Conservation (phyloP, 2,329 filamentous ascomycete genomes). For the Tolypocladium ovalisporum region DNA sequence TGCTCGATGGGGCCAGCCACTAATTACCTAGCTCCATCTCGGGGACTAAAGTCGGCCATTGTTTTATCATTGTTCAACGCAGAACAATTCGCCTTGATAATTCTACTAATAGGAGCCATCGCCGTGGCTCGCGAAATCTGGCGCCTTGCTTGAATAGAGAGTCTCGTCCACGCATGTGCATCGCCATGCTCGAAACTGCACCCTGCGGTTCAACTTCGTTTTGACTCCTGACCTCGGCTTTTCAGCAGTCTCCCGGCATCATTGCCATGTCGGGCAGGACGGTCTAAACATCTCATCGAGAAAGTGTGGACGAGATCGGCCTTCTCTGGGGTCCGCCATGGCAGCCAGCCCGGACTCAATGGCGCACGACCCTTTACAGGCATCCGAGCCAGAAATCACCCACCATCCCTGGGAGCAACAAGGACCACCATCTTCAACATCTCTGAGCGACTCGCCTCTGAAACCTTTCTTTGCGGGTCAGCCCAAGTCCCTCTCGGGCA, state of each 20-base stretch:
- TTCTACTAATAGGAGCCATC: neutral
- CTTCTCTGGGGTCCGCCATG: neutral
- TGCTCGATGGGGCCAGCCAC: neutral
- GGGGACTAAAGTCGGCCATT: neutral
- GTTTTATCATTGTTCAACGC: conserved; percentile 15
- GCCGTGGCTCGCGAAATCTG: neutral
- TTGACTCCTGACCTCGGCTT: neutral
- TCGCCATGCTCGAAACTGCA: neutral
- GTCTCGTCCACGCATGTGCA: neutral
- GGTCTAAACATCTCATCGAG: neutral
- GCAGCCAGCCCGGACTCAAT: conserved; percentile 1
- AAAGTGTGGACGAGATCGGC: neutral
- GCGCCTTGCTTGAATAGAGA: neutral
- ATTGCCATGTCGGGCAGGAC: neutral
- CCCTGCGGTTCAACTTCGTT: neutral
- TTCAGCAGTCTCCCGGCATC: neutral
- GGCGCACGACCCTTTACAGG: neutral
- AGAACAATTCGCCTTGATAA: conserved; percentile 8
- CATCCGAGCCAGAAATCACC: neutral
- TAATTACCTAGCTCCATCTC: neutral
- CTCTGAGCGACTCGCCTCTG: conserved; percentile 13
- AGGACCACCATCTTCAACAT: conserved; percentile 4
- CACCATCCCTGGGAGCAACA: conserved; percentile 8
- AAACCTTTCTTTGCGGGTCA: conserved; percentile 31
- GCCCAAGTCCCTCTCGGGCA: conserved; percentile 47